Evolutionary conservation across 257 asterid species (phyloP).

Genomic region (Jaltomata sinuosa): DNA sequence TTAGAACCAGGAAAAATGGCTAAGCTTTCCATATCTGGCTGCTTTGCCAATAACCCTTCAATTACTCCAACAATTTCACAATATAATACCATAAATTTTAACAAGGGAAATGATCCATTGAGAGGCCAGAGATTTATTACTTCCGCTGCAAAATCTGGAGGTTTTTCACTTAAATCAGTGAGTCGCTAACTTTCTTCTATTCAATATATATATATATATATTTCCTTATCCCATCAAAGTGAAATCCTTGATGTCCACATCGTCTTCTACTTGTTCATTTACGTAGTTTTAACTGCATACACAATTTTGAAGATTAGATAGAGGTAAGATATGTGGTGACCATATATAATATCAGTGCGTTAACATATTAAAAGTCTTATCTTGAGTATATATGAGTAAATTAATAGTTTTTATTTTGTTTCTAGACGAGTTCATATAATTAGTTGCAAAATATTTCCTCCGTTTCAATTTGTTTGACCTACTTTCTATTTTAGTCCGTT

Average conservation of each 20-base stretch:
- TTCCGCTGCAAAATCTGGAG: slow-evolving; percentile 58
- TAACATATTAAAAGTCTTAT: background rate
- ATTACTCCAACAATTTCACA: slow-evolving; percentile 2
- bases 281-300: background rate
- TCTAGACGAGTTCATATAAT: background rate
- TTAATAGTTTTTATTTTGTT: background rate
- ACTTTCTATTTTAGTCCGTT: too few species aligned
- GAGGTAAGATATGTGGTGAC: background rate
- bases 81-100: background rate
- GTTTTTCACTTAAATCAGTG: slow-evolving; percentile 51
- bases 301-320: background rate
- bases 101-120: slow-evolving; percentile 1
- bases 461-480: too few species aligned
- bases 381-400: background rate
- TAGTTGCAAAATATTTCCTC: background rate
- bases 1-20: background rate
- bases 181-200: background rate
- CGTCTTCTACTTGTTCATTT: background rate
- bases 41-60: background rate
- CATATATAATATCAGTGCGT: background rate
- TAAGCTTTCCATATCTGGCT: background rate
- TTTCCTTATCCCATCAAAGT: background rate
- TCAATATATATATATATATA: background rate
- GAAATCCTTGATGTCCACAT: background rate
- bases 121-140: background rate